Base-by-base conservation (phyloP, 2,329 filamentous ascomycete genomes). In the Pezicula radicicola region DNA sequence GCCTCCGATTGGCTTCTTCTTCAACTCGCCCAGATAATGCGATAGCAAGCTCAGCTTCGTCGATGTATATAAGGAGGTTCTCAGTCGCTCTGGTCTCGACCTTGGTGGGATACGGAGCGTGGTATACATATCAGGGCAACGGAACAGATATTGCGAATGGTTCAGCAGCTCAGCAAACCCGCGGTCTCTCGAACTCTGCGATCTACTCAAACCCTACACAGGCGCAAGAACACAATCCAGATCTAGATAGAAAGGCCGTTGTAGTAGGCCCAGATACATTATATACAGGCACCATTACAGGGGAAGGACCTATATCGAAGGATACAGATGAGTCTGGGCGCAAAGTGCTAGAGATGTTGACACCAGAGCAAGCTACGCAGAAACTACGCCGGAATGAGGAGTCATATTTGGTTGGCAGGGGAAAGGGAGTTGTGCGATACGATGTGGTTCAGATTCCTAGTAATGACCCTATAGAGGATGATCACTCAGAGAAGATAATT, bases 391-490 rank as follows among this genome's bases (percentile, higher is more conserved):
- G 88, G 68, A 90, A 90, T 65, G 91, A 99, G 72, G 86, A 96
- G 73, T 97, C 92, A 28, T 97, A 92, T 71, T 76, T 91, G 9
- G 90, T 99, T 39, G 91, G 91, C 54, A 79, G 94, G 48, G 95
- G 94, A 13, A 83, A 90, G 68, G 94, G 94, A 36, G 93, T 99
- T 37, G 86, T 96, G 57, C 85, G 94, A 60, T 99, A 99, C 67
- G 94, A 99, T 70, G 77, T 97, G 8, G 91, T 94, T 21, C 94
- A 99, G 70, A 81, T 97, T 55, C 89, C 93, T 9, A 96, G 91
- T 75, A 99, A 99, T 69, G 90, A 96, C 63, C 94, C 94, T 0
- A 99, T 99, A 53, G 94, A 99, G 73, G 94, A 99, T 66, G 95
- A 99, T 66, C 94, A 99, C 67, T 89, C 92, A 48, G 94, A 99